Evolutionary conservation across 306 rosid genomes (phyloP), one percentile per base, ranked within the genome.

Genomic region (Trifolium subterraneum): DNA sequence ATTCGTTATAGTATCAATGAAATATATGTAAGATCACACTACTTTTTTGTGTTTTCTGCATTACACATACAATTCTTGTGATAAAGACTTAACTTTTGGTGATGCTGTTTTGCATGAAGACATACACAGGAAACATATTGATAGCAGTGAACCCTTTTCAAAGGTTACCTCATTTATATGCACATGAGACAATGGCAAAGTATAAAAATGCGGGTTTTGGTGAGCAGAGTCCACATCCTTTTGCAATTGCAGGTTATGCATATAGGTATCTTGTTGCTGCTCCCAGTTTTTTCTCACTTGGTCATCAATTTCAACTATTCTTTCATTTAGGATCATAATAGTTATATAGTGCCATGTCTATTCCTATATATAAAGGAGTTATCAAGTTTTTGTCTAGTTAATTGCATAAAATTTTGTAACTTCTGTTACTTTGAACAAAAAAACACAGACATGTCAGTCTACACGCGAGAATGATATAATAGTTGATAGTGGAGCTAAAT

Each of bases 161-260:
- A 85, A 88, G 96, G 82, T 79, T 94, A 71, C 96, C 99, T 84
- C 92, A 94, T 81, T 81, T 94, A 60, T 86, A 83, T 78, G 88
- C 82, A 70, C 80, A 41, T 76, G 79, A 78, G 52, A 89, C 88
- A 82, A 92, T 94, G 99, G 84, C 86, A 64, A 84, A 81, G 73
- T 94, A 94, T 76, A 94, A 88, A 78, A 90, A 89, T 73, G 84
- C 84, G 1, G 68, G 84, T 82, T 77, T 94, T 44, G 99, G 96
- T 33, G 99, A 94, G 84, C 92, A 88, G 72, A 88, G 87, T 80
- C 99, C 99, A 29, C 97, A 94, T 82, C 99, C 99, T 54, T 94
- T 94, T 86, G 97, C 99, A 74, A 88, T 94, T 78, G 99, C 99
- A 19, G 96, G 91, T 87, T 78, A 86, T 86, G 99, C 99, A 42